Base-by-base conservation (phyloP, 202 grass and related monocot species). In the Eragrostis tef region DNA sequence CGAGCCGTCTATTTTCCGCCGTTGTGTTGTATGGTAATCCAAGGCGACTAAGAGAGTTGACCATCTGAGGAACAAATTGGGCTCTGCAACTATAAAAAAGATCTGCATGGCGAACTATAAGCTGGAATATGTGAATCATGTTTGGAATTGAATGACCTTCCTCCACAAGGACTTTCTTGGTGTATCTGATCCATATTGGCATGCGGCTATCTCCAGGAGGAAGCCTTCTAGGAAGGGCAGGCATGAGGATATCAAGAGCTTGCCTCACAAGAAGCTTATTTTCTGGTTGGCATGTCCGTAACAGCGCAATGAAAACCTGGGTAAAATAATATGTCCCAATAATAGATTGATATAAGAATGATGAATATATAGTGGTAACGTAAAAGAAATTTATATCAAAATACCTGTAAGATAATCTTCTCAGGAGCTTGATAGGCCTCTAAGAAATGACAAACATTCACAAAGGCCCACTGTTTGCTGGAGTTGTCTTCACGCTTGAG, bases 101-200 rank as follows among this genome's bases (percentile, higher is more conserved):
- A 34, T 96, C 90, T 9, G 96, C 91, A 88, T 99, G 96, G n/a
- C 96, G 90, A 78, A 99, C 96, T 54, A 99, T 92, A 77, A 99
- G 89, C 89, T 99, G 96, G 76, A 99, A 99, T 89, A 99, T 99
- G 85, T 99, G 96, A 83, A 99, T 99, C 96, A 99, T 99, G 79
- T 99, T 99, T 36, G 96, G 96, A 76, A 99, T 99, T 73, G 96
- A 99, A 94, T 99, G 96, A 6, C 96, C 96, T 85, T 99, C 96
- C 84, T 99, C 96, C 42, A 99, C 96, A 39, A 99, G 87, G 62
- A 99, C 93, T 90, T 99, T 99, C 78, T 99, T 99, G 4, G 96
- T 99, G 84, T 96, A 99, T 73, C 96, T 90, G 71, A 99, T 99
- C 96, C 96, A 99, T 89, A 99, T 99, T 26, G 96, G 93, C 72